A percentile compares a stretch with the other conserved stretches of the same genome.
Evolutionary conservation across 2,329 filamentous ascomycete species (phyloP).

Genomic region (Penicillium sp.): DNA sequence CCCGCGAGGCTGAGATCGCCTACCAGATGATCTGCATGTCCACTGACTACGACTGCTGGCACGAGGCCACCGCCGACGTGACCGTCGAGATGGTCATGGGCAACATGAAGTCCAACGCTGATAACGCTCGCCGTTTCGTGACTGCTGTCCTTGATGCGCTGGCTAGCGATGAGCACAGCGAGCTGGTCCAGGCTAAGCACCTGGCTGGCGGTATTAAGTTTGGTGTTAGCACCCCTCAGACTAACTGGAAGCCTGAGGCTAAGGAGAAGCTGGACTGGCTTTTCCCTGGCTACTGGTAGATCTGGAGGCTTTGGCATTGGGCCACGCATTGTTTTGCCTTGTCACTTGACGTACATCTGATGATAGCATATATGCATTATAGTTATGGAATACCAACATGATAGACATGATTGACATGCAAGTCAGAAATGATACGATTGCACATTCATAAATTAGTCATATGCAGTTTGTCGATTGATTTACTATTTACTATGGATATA

Average conservation of each 20-base stretch:
- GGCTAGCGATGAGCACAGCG: conserved; percentile 63
- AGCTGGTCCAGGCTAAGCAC: conserved; percentile 72
- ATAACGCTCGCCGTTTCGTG: conserved; percentile 78
- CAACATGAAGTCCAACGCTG: conserved; percentile 86
- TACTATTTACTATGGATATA: not conserved
- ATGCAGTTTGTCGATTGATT: too few relatives aligned
- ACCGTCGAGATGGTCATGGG: conserved; percentile 95
- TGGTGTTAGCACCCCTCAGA: conserved; percentile 74
- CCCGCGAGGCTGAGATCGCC: conserved; percentile 86
- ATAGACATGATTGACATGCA: not conserved
- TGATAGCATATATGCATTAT: conserved; percentile 4
- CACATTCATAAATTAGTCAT: too few relatives aligned
- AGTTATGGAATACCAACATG: conserved; percentile 1
- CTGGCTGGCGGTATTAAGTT: conserved; percentile 67
- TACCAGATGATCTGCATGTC: conserved; percentile 99
- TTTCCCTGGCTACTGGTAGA: conserved; percentile 67
- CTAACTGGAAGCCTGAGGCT: conserved; percentile 63
- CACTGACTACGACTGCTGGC: conserved; percentile 99
- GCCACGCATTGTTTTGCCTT: too few relatives aligned
- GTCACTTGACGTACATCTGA: not conserved
- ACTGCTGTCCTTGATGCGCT: conserved; percentile 80
- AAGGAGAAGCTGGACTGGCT: conserved; percentile 74
- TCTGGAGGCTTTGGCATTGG: not conserved
- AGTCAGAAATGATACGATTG: not conserved
- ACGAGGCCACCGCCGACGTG: conserved; percentile 65